A percentile compares a stretch with the other conserved stretches of the same genome.
phyloP scores from a whole-genome alignment of 2,329 filamentous ascomycete species.

The Fusarium guadeloupense region DNA sequence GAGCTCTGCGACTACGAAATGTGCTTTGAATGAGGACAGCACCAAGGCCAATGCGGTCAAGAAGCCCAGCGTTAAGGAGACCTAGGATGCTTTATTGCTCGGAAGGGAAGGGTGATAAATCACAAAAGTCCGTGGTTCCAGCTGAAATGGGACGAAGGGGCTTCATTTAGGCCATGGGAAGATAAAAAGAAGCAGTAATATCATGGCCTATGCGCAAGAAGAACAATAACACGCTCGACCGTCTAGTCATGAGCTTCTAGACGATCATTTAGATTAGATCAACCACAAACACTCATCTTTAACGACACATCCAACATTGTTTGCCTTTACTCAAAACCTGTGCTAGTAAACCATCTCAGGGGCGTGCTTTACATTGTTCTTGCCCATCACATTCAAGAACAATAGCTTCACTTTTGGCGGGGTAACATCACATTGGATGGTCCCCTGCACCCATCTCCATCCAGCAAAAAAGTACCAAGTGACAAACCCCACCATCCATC shows the following conservation, averaged over 20 bases:
- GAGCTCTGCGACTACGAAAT: background rate
- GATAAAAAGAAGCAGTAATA: background rate
- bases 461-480: slow-evolving; percentile 34
- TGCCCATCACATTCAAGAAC: slow-evolving; percentile 19
- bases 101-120: background rate
- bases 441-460: slow-evolving; percentile 24
- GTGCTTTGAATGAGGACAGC: slow-evolving; percentile 16
- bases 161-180: background rate
- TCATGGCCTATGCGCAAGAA: background rate
- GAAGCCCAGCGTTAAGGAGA: slow-evolving; percentile 10
- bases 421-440: slow-evolving; percentile 22
- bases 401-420: slow-evolving; percentile 42
- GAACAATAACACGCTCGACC: slow-evolving; percentile 5
- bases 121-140: background rate
- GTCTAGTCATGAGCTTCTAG: background rate
- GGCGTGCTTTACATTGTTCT: slow-evolving; percentile 29
- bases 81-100: slow-evolving; percentile 3
- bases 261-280: background rate
- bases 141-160: background rate
- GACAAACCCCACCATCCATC: slow-evolving; percentile 43
- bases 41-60: slow-evolving; percentile 19
- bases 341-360: background rate
- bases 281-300: slow-evolving; percentile 1
- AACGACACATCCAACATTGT: background rate
- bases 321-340: background rate